Evolutionary conservation across 495 filamentous ascomycete genomes (phyloP), one percentile per base, ranked within the genome.

Genomic region (Lindgomyces ingoldianus): DNA sequence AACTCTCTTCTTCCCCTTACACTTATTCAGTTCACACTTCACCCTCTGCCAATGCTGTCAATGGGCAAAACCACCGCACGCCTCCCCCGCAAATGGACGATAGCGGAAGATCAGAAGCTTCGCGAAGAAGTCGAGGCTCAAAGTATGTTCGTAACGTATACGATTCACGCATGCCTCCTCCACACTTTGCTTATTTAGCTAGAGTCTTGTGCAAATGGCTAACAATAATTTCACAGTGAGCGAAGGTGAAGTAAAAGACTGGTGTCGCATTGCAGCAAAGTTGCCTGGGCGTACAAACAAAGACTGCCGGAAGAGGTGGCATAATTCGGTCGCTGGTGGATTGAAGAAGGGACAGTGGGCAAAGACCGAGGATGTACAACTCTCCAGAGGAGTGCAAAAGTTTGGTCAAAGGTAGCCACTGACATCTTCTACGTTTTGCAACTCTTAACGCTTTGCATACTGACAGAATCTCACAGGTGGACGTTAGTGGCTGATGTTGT

Each of bases 291-390:
- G 76, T 47, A 77, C 73, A 9, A 79, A 79, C 48, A 79, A 79
- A 64, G 77, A 79, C 63, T 78, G 76, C 45, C 71, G 77, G 25
- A 78, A 78, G 47, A 66, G 77, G 30, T 79, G 76, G 76, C 69
- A 71, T 29, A 77, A 79, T 58, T 74, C 71, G n/a, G 69, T 78
- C 22, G 73, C 70, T 3, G 77, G 74, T 14, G 75, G 75, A n/a
- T 65, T 78, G 6, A 77, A 75, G 21, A 79, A 79, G 47, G 77
- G 77, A 4, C 68, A 74, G 19, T 79, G 77, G 77, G 68, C 71
- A 51, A 75, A 76, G 47, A 70, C 67, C 12, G 77, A 79, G 53
- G 77, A 79, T 42, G 69, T 70, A 25, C 68, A 65, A 9, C 64
- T 79, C 11, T 62, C 70, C 30, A 67, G 65, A 16, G 74, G 73